Evolutionary conservation across 2,329 filamentous ascomycete genomes (phyloP).

Genomic region (Trichoderma afroharzianum): DNA sequence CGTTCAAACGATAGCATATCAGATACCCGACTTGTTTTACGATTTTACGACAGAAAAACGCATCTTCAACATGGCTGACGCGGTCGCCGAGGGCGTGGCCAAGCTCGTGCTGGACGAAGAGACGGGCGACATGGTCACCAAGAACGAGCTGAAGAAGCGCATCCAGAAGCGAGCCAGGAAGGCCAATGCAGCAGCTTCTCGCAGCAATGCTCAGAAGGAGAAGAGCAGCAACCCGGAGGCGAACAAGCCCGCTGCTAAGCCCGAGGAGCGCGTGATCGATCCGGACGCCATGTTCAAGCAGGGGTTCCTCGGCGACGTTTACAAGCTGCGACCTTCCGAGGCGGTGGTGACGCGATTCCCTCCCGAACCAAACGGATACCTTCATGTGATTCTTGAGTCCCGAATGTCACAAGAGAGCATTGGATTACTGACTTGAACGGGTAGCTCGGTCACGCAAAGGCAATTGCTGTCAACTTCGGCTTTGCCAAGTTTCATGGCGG

Average conservation of each 20-base stretch:
- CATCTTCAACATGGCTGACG: constrained; percentile 8
- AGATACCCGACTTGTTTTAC: background rate
- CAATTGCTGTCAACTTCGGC: constrained; percentile 94
- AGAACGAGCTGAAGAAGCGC: constrained; percentile 61
- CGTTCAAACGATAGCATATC: background rate
- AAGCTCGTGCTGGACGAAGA: constrained; percentile 61
- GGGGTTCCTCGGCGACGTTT: constrained; percentile 71
- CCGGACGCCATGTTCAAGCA: constrained; percentile 73
- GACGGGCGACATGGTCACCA: constrained; percentile 64
- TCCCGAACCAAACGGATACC: constrained; percentile 86
- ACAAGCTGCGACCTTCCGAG: constrained; percentile 61
- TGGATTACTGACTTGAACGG: background rate
- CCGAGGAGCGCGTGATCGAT: constrained; percentile 44
- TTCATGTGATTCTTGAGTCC: constrained; percentile 50
- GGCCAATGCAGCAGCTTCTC: constrained; percentile 37
- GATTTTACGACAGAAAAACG: background rate
- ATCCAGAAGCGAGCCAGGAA: constrained; percentile 57
- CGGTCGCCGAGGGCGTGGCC: constrained; percentile 24
- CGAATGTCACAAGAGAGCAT: background rate
- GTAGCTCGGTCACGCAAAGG: constrained; percentile 83
- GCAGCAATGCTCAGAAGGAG: constrained; percentile 40
- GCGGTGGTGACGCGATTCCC: constrained; percentile 70
- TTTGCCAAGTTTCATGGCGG: constrained; percentile 84
- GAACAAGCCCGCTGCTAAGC: constrained; percentile 20
- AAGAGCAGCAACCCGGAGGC: constrained; percentile 8